phyloP scores from a whole-genome alignment of 495 filamentous ascomycete species.

The Tetracladium setigerum region DNA sequence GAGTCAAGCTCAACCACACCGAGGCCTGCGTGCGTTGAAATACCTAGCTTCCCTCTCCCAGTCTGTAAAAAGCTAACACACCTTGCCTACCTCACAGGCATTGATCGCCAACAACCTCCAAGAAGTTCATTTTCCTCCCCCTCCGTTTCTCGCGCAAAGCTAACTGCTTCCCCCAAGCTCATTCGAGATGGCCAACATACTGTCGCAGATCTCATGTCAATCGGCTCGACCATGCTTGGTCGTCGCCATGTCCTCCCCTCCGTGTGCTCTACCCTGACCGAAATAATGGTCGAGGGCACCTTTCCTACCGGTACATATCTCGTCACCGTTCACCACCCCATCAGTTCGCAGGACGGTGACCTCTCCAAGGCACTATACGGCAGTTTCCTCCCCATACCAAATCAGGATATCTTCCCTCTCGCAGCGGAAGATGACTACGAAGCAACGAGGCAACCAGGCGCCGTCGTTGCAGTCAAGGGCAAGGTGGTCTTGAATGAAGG shows the following conservation, averaged over 20 bases:
- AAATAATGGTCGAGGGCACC: conserved; percentile 92
- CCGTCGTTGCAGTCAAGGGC: conserved; percentile 63
- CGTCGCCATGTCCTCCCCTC: conserved; percentile 86
- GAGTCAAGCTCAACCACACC: conserved; percentile 82
- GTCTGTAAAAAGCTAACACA: background rate
- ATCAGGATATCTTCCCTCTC: conserved; percentile 21
- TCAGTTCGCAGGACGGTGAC: conserved; percentile 81
- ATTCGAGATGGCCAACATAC: conserved; percentile 94
- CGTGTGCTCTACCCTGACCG: conserved; percentile 65
- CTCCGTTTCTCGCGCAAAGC: background rate
- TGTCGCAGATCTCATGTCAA: conserved; percentile 87
- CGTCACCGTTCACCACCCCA: conserved; percentile 88
- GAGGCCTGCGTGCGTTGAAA: conserved; percentile 68
- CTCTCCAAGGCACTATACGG: conserved; percentile 83
- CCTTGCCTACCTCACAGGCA: conserved; percentile 45
- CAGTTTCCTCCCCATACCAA: conserved; percentile 80
- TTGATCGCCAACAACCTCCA: conserved; percentile 87
- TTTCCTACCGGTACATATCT: conserved; percentile 88
- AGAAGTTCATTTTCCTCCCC: conserved; percentile 47
- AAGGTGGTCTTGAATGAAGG: conserved; percentile 66
- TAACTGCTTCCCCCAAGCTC: conserved; percentile 39
- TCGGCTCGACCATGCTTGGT: conserved; percentile 88
- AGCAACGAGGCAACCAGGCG: conserved; percentile 65
- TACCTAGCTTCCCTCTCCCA: background rate
- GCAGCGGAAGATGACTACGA: conserved; percentile 54